Conservation (phyloP, 2,329 filamentous ascomycete species). For the Exophiala aquamarina region DNA sequence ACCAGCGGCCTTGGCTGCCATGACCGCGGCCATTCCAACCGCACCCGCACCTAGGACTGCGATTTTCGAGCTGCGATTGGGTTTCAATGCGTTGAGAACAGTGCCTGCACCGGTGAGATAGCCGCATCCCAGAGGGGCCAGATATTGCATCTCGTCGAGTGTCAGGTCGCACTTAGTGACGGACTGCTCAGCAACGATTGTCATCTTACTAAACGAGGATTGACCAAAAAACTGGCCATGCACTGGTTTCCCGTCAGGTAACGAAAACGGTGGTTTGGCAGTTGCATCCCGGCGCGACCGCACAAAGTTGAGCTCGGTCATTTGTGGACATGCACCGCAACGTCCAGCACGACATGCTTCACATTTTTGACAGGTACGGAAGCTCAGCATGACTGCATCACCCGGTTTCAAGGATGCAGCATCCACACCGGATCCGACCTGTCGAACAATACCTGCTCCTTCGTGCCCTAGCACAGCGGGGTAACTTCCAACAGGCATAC, state of each 20-base stretch:
- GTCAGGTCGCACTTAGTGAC: slow-evolving; percentile 8
- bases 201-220: slow-evolving; percentile 21
- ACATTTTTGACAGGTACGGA: slow-evolving; percentile 13
- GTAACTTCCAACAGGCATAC: slow-evolving; percentile 52
- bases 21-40: slow-evolving; percentile 34
- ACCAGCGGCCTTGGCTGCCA: slow-evolving; percentile 30
- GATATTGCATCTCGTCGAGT: too few relatives aligned
- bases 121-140: slow-evolving; percentile 32
- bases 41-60: slow-evolving; percentile 33
- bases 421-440: slow-evolving; percentile 51
- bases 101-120: slow-evolving; percentile 31
- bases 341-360: slow-evolving; percentile 3
- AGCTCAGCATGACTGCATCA: slow-evolving; percentile 72
- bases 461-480: slow-evolving; percentile 61
- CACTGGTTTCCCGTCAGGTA: too few relatives aligned
- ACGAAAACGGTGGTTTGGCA: too few relatives aligned
- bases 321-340: slow-evolving; percentile 3
- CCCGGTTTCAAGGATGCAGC: slow-evolving; percentile 76
- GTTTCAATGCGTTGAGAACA: slow-evolving; percentile 21
- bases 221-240: too few relatives aligned
- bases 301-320: slow-evolving; percentile 6
- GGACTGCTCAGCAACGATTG: slow-evolving; percentile 18
- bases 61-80: slow-evolving; percentile 17
- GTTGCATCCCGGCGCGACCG: too few relatives aligned
- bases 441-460: slow-evolving; percentile 52